A percentile compares a stretch with the other conserved stretches of the same genome.
Evolutionary conservation across 2,329 filamentous ascomycete species (phyloP).

Genomic region (Pseudogymnoascus verrucosus): DNA sequence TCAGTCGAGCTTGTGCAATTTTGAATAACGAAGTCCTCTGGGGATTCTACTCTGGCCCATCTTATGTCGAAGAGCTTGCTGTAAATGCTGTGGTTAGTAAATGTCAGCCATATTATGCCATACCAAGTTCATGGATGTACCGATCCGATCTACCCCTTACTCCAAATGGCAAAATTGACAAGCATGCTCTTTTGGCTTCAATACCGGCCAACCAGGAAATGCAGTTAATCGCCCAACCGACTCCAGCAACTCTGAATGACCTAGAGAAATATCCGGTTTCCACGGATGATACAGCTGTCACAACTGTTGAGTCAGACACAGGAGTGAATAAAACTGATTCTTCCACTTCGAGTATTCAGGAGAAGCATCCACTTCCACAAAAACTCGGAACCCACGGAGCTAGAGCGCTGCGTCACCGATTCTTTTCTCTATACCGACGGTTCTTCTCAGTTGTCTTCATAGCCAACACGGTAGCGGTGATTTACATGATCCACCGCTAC

Average conservation of each 20-base stretch:
- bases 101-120: constrained; percentile 47
- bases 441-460: constrained; percentile 46
- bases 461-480: constrained; percentile 37
- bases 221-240: neutral
- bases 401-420: constrained; percentile 23
- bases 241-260: neutral
- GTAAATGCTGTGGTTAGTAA: constrained; percentile 14
- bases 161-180: constrained; percentile 49
- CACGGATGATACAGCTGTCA: neutral
- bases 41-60: constrained; percentile 37
- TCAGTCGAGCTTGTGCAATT: constrained; percentile 41
- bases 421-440: constrained; percentile 46
- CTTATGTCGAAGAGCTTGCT: constrained; percentile 24
- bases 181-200: constrained; percentile 32
- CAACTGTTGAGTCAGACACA: neutral
- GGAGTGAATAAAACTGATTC: neutral
- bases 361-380: constrained; percentile 26
- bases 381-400: constrained; percentile 33
- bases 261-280: neutral
- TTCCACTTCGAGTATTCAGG: neutral
- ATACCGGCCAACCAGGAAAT: neutral
- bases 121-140: constrained; percentile 39
- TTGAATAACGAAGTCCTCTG: constrained; percentile 41
- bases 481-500: constrained; percentile 27
- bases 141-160: constrained; percentile 41